phyloP scores from a whole-genome alignment of 352 stramenopile species.

The Aphanomyces cochlioides region DNA sequence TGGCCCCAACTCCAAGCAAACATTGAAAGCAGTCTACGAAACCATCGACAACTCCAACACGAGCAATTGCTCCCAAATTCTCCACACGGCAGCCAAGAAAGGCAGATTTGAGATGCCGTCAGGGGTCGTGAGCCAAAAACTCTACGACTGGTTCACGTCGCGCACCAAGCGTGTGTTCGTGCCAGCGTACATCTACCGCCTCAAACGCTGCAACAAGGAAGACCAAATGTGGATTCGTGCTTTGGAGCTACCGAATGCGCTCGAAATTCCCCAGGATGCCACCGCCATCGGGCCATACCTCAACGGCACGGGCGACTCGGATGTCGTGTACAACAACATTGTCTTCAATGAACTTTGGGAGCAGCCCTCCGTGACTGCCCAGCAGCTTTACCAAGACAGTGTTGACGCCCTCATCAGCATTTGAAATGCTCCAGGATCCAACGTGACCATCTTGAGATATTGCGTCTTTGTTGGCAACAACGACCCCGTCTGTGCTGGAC shows the following conservation, averaged over 20 bases:
- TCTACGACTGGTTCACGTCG: conserved; percentile 27
- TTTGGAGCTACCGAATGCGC: conserved; percentile 35
- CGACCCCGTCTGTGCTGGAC: not conserved
- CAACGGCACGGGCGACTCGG: conserved; percentile 28
- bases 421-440: conserved; percentile 22
- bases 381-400: conserved; percentile 11
- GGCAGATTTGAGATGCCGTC: conserved; percentile 39
- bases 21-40: conserved; percentile 14
- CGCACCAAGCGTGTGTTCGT: conserved; percentile 36
- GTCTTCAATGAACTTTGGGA: conserved; percentile 35
- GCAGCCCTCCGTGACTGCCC: conserved; percentile 33
- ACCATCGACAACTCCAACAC: conserved; percentile 25
- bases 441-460: conserved; percentile 31
- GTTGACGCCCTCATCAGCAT: conserved; percentile 43
- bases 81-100: conserved; percentile 36
- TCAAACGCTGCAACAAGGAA: conserved; percentile 36
- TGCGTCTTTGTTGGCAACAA: not conserved
- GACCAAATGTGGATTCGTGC: conserved; percentile 39
- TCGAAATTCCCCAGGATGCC: conserved; percentile 26
- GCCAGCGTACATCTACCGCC: conserved; percentile 37
- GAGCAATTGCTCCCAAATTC: conserved; percentile 35
- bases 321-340: conserved; percentile 43
- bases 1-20: conserved; percentile 12
- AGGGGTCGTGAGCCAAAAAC: conserved; percentile 16
- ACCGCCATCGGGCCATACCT: conserved; percentile 15